Percentiles rank a stretch among this genome's conserved stretches.
Evolutionary conservation across 2,329 filamentous ascomycete genomes (phyloP).

Genomic region (Fusarium sp.): DNA sequence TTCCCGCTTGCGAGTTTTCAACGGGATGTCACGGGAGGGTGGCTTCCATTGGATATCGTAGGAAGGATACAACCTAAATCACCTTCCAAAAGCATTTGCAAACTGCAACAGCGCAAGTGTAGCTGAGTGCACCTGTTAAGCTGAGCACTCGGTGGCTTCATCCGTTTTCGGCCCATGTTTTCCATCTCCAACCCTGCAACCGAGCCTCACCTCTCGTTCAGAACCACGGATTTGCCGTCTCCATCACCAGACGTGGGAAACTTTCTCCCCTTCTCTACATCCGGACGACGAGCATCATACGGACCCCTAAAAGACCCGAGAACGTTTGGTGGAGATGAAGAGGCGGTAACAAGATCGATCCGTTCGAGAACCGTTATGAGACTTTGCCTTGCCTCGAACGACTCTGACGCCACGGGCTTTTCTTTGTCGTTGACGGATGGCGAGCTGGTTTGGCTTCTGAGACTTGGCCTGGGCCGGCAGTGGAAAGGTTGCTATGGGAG

Average conservation of each 20-base stretch:
- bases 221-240: slow-evolving; percentile 2
- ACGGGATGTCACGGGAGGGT: slow-evolving; percentile 37
- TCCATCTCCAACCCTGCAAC: slow-evolving; percentile 6
- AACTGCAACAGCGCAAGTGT: slow-evolving; percentile 7
- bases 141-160: background rate
- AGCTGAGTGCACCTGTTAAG: background rate
- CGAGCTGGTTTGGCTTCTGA: background rate
- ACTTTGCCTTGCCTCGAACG: background rate
- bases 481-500: background rate
- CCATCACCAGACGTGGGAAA: background rate
- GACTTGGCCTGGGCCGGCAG: background rate
- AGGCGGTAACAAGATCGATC: background rate
- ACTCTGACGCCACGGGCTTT: slow-evolving; percentile 26
- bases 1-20: slow-evolving; percentile 16
- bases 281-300: slow-evolving; percentile 10
- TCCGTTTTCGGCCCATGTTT: slow-evolving; percentile 5
- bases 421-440: slow-evolving; percentile 1
- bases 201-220: slow-evolving; percentile 1
- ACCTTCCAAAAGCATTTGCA: background rate
- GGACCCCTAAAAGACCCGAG: background rate
- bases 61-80: slow-evolving; percentile 11
- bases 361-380: background rate
- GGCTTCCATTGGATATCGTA: slow-evolving; percentile 7
- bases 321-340: slow-evolving; percentile 21
- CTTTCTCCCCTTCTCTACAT: slow-evolving; percentile 20